Conservation (phyloP, 306 rosid genomes). For the Rubus idaeus region DNA sequence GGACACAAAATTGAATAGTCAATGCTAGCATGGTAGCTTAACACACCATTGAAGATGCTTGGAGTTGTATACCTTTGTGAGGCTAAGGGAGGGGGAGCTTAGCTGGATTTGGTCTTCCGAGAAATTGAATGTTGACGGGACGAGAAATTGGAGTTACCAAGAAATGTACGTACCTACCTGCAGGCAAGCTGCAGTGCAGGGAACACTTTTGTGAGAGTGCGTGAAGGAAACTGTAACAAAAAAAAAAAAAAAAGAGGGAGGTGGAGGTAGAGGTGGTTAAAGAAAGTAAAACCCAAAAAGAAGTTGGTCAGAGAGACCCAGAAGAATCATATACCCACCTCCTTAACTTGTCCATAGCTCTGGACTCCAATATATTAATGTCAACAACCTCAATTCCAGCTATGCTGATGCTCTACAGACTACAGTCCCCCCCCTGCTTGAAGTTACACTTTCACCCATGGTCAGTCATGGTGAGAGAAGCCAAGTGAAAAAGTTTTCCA, state of each 20-base stretch:
- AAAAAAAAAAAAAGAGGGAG: neutral
- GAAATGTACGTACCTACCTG: neutral
- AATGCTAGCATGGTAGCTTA: neutral
- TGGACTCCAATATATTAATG: conserved; percentile 15
- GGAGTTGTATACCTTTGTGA: neutral
- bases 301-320: conserved; percentile 16
- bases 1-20: neutral
- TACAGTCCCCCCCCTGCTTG: neutral
- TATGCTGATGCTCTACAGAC: neutral
- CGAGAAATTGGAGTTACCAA: conserved; percentile 10
- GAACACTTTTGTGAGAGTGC: conserved; percentile 24
- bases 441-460: neutral
- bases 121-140: neutral
- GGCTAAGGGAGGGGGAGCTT: neutral
- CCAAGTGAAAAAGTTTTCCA: neutral
- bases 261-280: neutral
- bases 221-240: conserved; percentile 22
- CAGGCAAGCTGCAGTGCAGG: conserved; percentile 2
- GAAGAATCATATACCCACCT: conserved; percentile 10
- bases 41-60: neutral
- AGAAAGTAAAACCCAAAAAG: conserved; percentile 7
- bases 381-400: neutral
- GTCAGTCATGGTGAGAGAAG: neutral
- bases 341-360: conserved; percentile 2
- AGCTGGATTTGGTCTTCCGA: neutral